Evolutionary conservation across 805 yeast species (phyloP), one percentile per base, ranked within the genome.

Genomic region (Spathaspora boniae): DNA sequence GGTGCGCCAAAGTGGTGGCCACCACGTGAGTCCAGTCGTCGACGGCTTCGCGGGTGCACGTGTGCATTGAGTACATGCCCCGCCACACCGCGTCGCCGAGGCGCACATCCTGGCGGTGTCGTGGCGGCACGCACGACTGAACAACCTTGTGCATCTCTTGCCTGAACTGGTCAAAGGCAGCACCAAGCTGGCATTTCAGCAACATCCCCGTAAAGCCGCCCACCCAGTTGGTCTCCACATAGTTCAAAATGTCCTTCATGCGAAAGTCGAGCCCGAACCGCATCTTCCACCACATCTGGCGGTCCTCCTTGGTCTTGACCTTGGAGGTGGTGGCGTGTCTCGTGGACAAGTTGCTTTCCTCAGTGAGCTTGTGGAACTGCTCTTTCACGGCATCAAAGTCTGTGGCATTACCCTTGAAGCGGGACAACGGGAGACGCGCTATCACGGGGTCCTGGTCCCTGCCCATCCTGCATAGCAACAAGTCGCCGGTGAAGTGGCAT

Each of bases 191-290:
- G 6, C 43, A 43, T 1, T 62, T 59, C 26, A 65, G 60, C 50
- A 89, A 82, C 2, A 86, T 50, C 0, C 88, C 80, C 34, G 61
- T 61, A 45, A 87, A 84, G 0, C 91, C 94, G 9, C 91, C 87
- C 24, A 91, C 60, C 89, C 96, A 86, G 37, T 64, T 60, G 16
- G 55, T 54, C 36, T 86, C 91, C 6, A 86, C 70, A 21, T 64
- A 63, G 1, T 53, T 47, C n/a, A 91, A 52, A n/a, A 88, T 55
- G 2, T 54, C 56, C 26, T 70, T 54, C 34, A 91, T 50, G 31
- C 70, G 56, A 7, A 62, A 53, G 54, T 91, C 96, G 12, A 88
- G 60, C 0, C 56, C 58, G 37, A 74, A 76, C 32, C 97, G 62
- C 19, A 63, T 61, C 26, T 69, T 68, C 95, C 97, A 93, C 96